Evolutionary conservation across 768 basidiomycete species (phyloP), one percentile per base, ranked within the genome.

Genomic region (Saitozyma sp.): DNA sequence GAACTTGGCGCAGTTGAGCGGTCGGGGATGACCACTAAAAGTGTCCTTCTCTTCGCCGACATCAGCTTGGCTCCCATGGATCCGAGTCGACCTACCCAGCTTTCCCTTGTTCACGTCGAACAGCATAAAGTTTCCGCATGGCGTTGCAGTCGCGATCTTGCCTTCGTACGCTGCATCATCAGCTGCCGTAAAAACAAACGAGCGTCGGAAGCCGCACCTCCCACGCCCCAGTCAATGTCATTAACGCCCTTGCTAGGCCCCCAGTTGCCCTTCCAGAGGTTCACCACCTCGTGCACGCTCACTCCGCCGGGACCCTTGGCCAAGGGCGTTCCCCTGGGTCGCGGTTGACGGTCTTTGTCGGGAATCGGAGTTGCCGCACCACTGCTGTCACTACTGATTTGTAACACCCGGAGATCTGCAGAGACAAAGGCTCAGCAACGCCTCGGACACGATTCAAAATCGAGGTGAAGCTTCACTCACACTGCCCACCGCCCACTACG

Each of bases 211-310:
- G 41, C 69, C 77, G 59, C 55, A 78, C 77, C 54, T 50, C 74
- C 76, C 0, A 68, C 64, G 9, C 76, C 78, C 78, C 78, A 79
- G 50, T 76, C 76, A 6, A 79, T 43, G 59, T 69, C 70, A 50
- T 74, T 77, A 6, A 79, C 73, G 42, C 69, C 69, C 48, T 75
- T 73, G 8, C 73, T 66, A 4, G 67, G 68, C 8, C 67, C 63
- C 65, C 74, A 75, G 40, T 55, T 52, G 1, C 68, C 68, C 50
- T 70, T 73, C 78, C 78, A 79, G 9, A 79, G 61, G 60, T 77
- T 75, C 37, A 68, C 74, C 3, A 75, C 63, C 54, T 79, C 76
- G 8, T 58, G 54, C 5, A 79, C 67, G 3, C 62, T 64, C 6
- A 62, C 63, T 37, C 78, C 78, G 2, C 74, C 76, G 38, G 53